Conservation (phyloP, 345 rosid genomes). For the Boechera retrofracta region DNA sequence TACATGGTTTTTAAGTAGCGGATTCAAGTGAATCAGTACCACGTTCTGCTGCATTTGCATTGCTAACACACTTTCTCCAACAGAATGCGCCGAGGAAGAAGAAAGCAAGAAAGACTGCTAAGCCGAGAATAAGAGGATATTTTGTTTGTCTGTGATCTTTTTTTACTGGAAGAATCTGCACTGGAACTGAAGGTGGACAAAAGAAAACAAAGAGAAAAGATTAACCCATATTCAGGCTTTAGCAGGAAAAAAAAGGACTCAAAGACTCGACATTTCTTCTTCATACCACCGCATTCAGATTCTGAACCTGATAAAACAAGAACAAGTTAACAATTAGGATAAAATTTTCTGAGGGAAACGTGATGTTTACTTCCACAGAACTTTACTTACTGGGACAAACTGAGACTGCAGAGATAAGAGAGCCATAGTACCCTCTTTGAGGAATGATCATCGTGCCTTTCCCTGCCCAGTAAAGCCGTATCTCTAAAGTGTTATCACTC, state of each 20-base stretch:
- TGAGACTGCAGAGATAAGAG: conserved; percentile 70
- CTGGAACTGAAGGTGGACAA: conserved; percentile 8
- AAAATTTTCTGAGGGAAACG: not conserved
- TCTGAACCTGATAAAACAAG: conserved; percentile 34
- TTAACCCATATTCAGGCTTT: not conserved
- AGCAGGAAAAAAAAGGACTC: not conserved
- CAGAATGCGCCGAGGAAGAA: conserved; percentile 37
- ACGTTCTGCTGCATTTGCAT: conserved; percentile 12
- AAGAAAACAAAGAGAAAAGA: not conserved
- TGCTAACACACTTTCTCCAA: conserved; percentile 44
- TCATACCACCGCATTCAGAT: conserved; percentile 44
- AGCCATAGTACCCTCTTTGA: conserved; percentile 56
- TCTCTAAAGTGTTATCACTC: conserved; percentile 51
- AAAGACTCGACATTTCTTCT: conserved; percentile 12
- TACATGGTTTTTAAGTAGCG: not conserved
- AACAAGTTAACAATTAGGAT: conserved; percentile 3
- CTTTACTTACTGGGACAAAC: conserved; percentile 49
- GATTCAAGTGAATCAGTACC: not conserved
- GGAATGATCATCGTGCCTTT: conserved; percentile 67
- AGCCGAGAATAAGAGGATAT: conserved; percentile 34
- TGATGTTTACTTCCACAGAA: not conserved
- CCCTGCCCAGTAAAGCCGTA: conserved; percentile 67
- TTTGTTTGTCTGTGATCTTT: conserved; percentile 23
- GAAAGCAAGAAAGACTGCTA: conserved; percentile 44
- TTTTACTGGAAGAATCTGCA: conserved; percentile 4